Base-by-base conservation (phyloP, 2,329 filamentous ascomycete species). In the Tolypocladium tropicale region DNA sequence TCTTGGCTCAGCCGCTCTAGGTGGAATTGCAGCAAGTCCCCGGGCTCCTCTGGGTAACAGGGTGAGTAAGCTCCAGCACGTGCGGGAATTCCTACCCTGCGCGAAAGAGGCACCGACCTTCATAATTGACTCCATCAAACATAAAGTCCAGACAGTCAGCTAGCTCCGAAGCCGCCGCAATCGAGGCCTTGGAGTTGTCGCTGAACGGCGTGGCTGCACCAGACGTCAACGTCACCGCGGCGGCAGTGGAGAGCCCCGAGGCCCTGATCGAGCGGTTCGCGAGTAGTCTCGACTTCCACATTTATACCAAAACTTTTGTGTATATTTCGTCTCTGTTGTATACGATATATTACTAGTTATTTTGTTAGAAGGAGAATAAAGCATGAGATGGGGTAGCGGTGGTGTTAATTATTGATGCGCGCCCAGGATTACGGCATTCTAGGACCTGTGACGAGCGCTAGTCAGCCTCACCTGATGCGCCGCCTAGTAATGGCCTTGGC, bases 111-210 rank as follows among this genome's bases (percentile, higher is more conserved):
- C 3, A 4, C 50, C 32, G 9, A 63, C 62, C 61, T 50, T 64
- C 59, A 4, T 60, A 59, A 39, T 62, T 56, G 1, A 62, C 4
- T 25, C 61, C 55, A 12, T 64, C 62, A 25, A 65, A 59, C 0
- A 65, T 58, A 52, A 65, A 65, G 2, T 63, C 63, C 1, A 65
- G 53, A 4, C 59, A 56, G 39, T 64, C 58, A 0, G 58, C 33
- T 23, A 64, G 41, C 52, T 64, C 63, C 4, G 60, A 62, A 11
- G 61, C 56, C 7, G 62, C 63, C 3, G 60, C 59, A 2, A 60
- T 57, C 23, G 58, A 61, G 2, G 63, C 63, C 30, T 57, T 59
- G 5, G 58, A 61, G 36, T 65, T 65, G 12, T 62, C 59, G 37
- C 63, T 64, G 6, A 57, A 57, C 3, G 46, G 25, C 34, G 53